phyloP scores from a whole-genome alignment of 345 rosid species.

The Jatropha curcas region DNA sequence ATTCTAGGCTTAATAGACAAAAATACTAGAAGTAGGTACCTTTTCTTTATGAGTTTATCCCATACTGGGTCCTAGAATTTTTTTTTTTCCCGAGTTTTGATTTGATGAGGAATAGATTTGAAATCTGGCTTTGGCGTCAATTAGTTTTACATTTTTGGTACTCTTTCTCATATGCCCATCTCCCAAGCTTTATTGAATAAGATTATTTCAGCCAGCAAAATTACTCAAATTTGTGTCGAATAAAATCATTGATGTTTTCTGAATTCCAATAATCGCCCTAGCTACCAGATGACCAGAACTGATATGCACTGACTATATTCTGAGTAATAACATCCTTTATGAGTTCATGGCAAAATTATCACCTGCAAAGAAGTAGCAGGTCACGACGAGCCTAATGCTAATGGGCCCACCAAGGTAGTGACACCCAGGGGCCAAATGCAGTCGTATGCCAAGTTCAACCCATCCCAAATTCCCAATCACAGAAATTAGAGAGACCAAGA shows the following conservation, averaged over 20 bases:
- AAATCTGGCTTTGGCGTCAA: not conserved
- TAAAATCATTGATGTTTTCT: not conserved
- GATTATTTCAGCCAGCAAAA: not conserved
- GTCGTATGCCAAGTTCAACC: not conserved
- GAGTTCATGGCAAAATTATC: not conserved
- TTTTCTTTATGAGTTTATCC: no score
- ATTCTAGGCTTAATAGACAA: not conserved
- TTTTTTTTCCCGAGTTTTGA: not conserved
- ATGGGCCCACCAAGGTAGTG: no score
- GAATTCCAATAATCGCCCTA: not conserved
- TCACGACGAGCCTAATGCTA: no score
- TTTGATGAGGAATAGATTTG: not conserved
- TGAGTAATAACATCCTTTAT: no score
- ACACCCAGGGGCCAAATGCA: no score
- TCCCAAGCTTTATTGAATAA: no score
- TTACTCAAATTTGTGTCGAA: not conserved
- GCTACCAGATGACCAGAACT: not conserved
- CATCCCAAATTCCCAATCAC: not conserved
- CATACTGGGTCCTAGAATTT: no score
- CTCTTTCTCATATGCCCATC: not conserved
- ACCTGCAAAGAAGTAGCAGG: no score
- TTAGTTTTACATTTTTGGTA: not conserved
- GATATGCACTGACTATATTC: not conserved
- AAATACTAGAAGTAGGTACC: no score
- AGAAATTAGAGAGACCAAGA: not conserved